Base-by-base conservation (phyloP, 371 early-diverging fungal species). In the Neoconidiobolus thromboides region DNA sequence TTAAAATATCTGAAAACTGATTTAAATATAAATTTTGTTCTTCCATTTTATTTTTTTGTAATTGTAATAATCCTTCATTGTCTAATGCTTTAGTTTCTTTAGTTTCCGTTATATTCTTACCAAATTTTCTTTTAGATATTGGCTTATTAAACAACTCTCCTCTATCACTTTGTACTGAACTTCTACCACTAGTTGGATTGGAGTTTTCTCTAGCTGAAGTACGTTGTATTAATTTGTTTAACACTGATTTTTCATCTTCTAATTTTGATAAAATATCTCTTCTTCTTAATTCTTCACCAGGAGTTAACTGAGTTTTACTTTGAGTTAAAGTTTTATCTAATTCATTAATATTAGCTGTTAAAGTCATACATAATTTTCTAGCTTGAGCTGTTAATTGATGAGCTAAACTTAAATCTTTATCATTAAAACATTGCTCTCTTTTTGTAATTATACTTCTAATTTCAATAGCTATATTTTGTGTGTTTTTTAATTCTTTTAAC, bases 11-110 rank as follows among this genome's bases (percentile, higher is more conserved):
- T 43, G 75, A 75, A 42, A 94, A 80, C 39, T 82, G 76, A n/a
- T 80, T 80, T 5, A 89, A 73, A 58, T 80, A 78, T 12, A 70
- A 63, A 62, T 93, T 92, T 61, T 94, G 95, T 39, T 82, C 77
- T 40, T 73, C 64, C 85, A 94, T 87, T 52, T 80, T 71, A 44
- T 77, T 70, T 26, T 74, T 67, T 66, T 94, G 95, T 54, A 87
- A 73, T 15, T 79, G 62, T 26, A 93, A 50, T 15, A 94, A 61
- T 1, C 80, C 83, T 26, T 73, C 71, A 63, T 83, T 89, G 61
- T 86, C 85, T 46, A 86, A 69, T 5, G 78, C 78, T 4, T 81
- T 73, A 0, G 90, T 90, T 62, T 73, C 68, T 47, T 83, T 79
- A 4, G 88, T 89, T 63, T 90, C 90, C 26, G 26, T 26, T 0